These are phyloP conservation scores for Pestalotiopsis sp. DNA, from an alignment of 2,329 filamentous ascomycete genomes.

Conservation along the genomic window DNA sequence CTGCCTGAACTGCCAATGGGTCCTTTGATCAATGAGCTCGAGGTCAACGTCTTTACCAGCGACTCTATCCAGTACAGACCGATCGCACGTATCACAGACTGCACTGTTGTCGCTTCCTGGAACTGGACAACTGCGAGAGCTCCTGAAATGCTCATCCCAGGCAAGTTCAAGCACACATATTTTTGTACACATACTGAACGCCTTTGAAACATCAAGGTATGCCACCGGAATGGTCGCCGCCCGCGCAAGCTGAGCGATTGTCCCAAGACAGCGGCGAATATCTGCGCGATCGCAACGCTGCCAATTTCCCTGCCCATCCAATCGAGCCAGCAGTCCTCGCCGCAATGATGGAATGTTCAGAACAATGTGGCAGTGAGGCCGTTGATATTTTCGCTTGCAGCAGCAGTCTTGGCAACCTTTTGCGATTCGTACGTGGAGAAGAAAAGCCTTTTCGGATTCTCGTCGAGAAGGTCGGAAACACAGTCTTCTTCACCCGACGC, in stretches of 20 bases:
- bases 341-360: constrained; percentile 25
- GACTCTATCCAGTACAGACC: not conserved
- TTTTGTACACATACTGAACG: not conserved
- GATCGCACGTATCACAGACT: constrained; percentile 11
- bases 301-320: constrained; percentile 50
- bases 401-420: constrained; percentile 63
- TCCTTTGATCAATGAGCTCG: constrained; percentile 6
- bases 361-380: constrained; percentile 15
- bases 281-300: constrained; percentile 58
- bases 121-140: constrained; percentile 35
- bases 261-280: constrained; percentile 49
- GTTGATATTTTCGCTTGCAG: constrained; percentile 63
- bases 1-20: constrained; percentile 14
- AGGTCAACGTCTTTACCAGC: not conserved
- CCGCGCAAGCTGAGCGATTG: constrained; percentile 33
- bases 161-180: constrained; percentile 19
- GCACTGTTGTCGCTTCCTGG: constrained; percentile 34
- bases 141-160: constrained; percentile 35
- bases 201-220: constrained; percentile 36
- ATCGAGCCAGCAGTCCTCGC: constrained; percentile 51
- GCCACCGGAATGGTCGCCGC: constrained; percentile 53
- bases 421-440: constrained; percentile 53
- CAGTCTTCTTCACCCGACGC: constrained; percentile 64
- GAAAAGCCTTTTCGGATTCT: constrained; percentile 59
- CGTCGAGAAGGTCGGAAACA: constrained; percentile 56